These are phyloP conservation scores for Aureococcus anophagefferens DNA, from an alignment of 108 stramenopile species.

Conservation along the genomic window DNA sequence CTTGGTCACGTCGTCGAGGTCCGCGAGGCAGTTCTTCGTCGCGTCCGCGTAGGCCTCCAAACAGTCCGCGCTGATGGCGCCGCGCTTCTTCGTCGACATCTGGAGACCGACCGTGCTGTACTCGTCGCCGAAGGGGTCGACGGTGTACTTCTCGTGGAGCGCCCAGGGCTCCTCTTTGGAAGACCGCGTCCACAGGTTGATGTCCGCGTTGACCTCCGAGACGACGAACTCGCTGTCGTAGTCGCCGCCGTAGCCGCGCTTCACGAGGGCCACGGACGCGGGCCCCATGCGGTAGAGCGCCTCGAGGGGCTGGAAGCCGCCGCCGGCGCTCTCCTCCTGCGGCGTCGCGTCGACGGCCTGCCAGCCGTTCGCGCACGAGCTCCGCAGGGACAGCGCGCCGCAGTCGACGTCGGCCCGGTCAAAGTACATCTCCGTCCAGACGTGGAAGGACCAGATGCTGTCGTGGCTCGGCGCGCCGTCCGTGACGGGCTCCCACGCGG, in stretches of 20 bases:
- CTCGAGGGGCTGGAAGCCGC: neutral
- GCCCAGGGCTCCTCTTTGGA: too few relatives aligned
- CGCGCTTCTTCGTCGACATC: too few relatives aligned
- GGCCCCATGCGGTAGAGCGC: slow-evolving; percentile 4
- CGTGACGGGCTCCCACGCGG: neutral
- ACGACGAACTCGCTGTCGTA: slow-evolving; percentile 6
- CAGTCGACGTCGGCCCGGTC: neutral
- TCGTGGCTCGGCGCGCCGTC: slow-evolving; percentile 1
- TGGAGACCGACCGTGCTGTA: too few relatives aligned
- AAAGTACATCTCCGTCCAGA: slow-evolving; percentile 10
- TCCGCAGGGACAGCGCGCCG: neutral
- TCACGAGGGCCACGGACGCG: slow-evolving; percentile 1
- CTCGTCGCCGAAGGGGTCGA: too few relatives aligned
- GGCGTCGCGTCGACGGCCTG: slow-evolving; percentile 13
- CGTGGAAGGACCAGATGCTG: slow-evolving; percentile 4
- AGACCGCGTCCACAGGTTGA: slow-evolving; percentile 6
- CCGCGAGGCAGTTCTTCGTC: too few relatives aligned
- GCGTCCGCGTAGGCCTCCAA: too few relatives aligned
- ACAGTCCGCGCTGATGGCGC: too few relatives aligned
- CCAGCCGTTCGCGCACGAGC: slow-evolving; percentile 8
- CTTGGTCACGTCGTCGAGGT: too few relatives aligned
- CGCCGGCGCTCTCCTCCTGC: slow-evolving; percentile 1
- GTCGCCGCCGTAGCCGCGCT: neutral
- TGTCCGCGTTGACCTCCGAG: neutral
- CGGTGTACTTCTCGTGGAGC: too few relatives aligned